Evolutionary conservation across 768 basidiomycete species (phyloP), one percentile per base, ranked within the genome.

Genomic region (Coprinopsis marcescibilis): DNA sequence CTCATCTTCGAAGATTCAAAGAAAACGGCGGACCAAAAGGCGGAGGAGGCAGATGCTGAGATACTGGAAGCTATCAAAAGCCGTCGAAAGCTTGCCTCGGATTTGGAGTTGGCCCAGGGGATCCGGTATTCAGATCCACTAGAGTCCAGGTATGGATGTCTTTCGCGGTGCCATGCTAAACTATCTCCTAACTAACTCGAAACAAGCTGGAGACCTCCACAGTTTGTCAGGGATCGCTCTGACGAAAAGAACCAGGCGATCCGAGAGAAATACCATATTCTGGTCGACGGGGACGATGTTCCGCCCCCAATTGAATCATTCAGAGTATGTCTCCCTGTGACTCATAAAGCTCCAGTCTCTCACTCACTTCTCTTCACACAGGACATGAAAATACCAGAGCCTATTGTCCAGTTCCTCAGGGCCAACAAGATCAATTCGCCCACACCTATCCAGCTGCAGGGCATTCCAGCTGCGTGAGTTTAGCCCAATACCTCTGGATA

Each of bases 381-480:
- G 88, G 95, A 98, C 60, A 99, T 99, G 96, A 98, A 97, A 72
- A 83, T 99, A n/a, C 96, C 95, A 5, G 77, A 77, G 32, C 75
- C 84, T 2, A 80, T 98, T 35, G 68, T 98, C 7, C 78, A 88
- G 48, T 85, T 85, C 63, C 75, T 99, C 39, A 85, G 82, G 63
- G 75, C 79, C 25, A 92, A 93, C 48, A 84, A 88, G 38, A 99
- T 99, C 58, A 72, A 73, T 2, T 72, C 70, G 29, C 96, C 96
- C 0, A 93, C 96, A 2, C 96, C 96, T 1, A 99, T 99, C 57
- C 96, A 99, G 62, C 71, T 97, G 14, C 96, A 98, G 67, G 96
- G 96, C 19, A 85, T 99, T 48, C 94, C 96, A 2, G 87, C 89
- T 43, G 96, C 92, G 89, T 93, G 67, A 56, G 89, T 59, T n/a